A percentile compares a stretch with the other conserved stretches of the same genome.
Evolutionary conservation across 2,329 filamentous ascomycete genomes (phyloP).

Genomic region (Pseudocercospora crystallina): DNA sequence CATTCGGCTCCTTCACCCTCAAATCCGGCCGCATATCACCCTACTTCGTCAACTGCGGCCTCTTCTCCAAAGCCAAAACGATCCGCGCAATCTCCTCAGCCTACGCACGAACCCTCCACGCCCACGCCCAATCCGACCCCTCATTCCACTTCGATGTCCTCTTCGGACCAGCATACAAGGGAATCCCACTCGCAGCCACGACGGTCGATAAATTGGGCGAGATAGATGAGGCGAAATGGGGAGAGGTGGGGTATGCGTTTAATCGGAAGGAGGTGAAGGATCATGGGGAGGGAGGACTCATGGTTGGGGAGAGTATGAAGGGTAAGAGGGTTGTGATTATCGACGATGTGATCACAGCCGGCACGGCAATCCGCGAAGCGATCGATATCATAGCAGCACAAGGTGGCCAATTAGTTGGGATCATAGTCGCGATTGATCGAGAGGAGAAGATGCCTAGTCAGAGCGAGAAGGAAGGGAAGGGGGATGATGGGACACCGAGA

Average conservation of each 20-base stretch:
- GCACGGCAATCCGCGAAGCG: conserved; percentile 89
- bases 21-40: conserved; percentile 90
- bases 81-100: conserved; percentile 76
- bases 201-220: conserved; percentile 73
- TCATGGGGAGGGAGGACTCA: conserved; percentile 90
- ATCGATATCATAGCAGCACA: conserved; percentile 84
- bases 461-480: conserved; percentile 40
- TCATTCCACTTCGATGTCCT: conserved; percentile 73
- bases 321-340: conserved; percentile 86
- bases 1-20: conserved; percentile 81
- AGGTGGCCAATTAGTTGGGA: conserved; percentile 80
- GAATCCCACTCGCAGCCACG: conserved; percentile 82
- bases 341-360: conserved; percentile 95
- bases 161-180: conserved; percentile 95
- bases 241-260: conserved; percentile 77
- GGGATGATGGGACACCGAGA: conserved; percentile 66
- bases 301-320: conserved; percentile 82
- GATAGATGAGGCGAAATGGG: conserved; percentile 65
- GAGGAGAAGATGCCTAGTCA: conserved; percentile 73
- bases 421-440: conserved; percentile 84
- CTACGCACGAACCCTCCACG: conserved; percentile 65
- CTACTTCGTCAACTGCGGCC: conserved; percentile 97
- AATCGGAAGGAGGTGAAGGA: conserved; percentile 96
- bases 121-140: conserved; percentile 42
- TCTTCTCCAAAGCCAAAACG: conserved; percentile 79